Percentiles rank a stretch among this genome's conserved stretches.
These are phyloP conservation scores for Aspergillus sp. DNA, from an alignment of 2,329 filamentous ascomycete genomes.

Conservation along the genomic window DNA sequence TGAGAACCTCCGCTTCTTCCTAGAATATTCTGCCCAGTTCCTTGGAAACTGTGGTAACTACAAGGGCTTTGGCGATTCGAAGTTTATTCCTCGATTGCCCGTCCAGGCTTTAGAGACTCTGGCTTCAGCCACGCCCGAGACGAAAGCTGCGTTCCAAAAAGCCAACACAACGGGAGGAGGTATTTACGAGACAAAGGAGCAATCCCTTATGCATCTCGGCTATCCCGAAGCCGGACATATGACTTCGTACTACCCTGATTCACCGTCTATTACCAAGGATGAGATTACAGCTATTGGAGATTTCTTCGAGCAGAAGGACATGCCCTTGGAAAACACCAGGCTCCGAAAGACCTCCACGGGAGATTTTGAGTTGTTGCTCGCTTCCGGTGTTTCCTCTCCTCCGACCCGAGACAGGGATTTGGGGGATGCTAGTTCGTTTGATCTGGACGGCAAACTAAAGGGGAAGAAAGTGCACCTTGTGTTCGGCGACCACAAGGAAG, in stretches of 20 bases:
- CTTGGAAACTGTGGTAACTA: slow-evolving; percentile 81
- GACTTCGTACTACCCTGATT: slow-evolving; percentile 80
- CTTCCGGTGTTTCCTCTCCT: slow-evolving; percentile 63
- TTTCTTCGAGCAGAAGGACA: slow-evolving; percentile 69
- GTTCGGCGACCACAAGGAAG: slow-evolving; percentile 71
- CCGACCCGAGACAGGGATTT: slow-evolving; percentile 66
- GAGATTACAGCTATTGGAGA: slow-evolving; percentile 73
- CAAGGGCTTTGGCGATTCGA: slow-evolving; percentile 82
- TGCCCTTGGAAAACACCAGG: slow-evolving; percentile 74
- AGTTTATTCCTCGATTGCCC: slow-evolving; percentile 73
- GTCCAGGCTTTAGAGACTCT: slow-evolving; percentile 65
- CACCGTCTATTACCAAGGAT: slow-evolving; percentile 68
- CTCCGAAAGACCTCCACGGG: slow-evolving; percentile 65
- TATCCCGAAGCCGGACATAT: slow-evolving; percentile 73
- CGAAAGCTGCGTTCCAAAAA: slow-evolving; percentile 64
- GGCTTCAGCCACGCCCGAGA: slow-evolving; percentile 59
- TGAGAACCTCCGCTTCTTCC: slow-evolving; percentile 65
- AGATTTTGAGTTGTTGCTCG: slow-evolving; percentile 72
- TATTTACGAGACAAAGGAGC: slow-evolving; percentile 67
- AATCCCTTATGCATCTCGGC: slow-evolving; percentile 70
- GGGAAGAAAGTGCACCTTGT: slow-evolving; percentile 70
- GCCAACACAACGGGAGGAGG: slow-evolving; percentile 60
- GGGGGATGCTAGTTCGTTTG: slow-evolving; percentile 63
- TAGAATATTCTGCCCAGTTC: slow-evolving; percentile 77
- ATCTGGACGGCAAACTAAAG: slow-evolving; percentile 59